Evolutionary conservation across 2,329 filamentous ascomycete genomes (phyloP).

Genomic region (Teratosphaeria viscida): DNA sequence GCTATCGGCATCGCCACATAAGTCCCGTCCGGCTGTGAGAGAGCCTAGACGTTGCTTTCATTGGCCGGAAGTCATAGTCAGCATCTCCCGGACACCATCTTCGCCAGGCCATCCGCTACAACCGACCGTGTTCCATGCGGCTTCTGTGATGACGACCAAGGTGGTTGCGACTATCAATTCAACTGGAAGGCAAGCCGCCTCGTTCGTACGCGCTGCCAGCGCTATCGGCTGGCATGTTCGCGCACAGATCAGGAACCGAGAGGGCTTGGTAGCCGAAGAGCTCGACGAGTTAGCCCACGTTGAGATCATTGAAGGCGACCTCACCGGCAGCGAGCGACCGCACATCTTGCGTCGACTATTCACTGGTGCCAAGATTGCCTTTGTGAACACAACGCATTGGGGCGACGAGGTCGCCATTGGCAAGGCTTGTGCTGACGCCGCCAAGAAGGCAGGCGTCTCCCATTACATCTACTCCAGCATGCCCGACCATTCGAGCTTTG

Average conservation of each 20-base stretch:
- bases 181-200: constrained; percentile 89
- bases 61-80: neutral
- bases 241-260: constrained; percentile 78
- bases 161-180: constrained; percentile 93
- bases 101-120: neutral
- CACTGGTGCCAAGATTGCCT: constrained; percentile 73
- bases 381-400: constrained; percentile 97
- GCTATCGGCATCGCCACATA: neutral
- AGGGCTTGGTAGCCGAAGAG: constrained; percentile 81
- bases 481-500: constrained; percentile 82
- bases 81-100: neutral
- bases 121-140: neutral
- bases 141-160: constrained; percentile 38
- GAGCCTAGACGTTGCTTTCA: neutral
- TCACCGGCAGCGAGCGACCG: constrained; percentile 33
- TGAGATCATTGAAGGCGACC: constrained; percentile 57
- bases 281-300: constrained; percentile 74
- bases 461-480: constrained; percentile 97
- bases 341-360: constrained; percentile 41
- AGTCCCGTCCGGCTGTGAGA: neutral
- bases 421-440: constrained; percentile 76
- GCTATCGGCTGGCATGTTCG: constrained; percentile 89
- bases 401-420: constrained; percentile 89
- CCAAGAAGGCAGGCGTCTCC: constrained; percentile 70
- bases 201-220: constrained; percentile 84